These are phyloP conservation scores for Pyrus communis DNA, from an alignment of 306 rosid genomes.

Conservation along the genomic window DNA sequence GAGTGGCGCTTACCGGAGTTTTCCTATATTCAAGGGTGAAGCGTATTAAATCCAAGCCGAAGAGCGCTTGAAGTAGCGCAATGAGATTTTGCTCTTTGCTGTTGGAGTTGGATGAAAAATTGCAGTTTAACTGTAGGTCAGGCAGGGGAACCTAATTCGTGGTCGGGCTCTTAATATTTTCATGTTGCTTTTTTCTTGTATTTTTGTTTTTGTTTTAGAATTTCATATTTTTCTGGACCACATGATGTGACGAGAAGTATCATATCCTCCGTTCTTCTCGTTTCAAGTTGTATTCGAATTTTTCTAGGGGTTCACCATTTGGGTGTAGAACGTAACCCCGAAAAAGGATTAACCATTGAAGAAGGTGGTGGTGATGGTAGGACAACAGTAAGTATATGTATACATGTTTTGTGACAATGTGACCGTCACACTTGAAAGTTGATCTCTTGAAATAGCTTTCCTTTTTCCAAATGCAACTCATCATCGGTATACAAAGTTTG, in stretches of 20 bases:
- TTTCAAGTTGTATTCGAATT: not conserved
- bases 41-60: conserved; percentile 72
- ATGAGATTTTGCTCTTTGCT: conserved; percentile 26
- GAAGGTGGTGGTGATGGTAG: too few relatives aligned
- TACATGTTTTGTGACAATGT: not conserved
- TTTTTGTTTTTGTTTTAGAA: not conserved
- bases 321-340: not conserved
- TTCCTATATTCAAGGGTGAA: conserved; percentile 86
- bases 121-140: conserved; percentile 33
- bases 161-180: not conserved
- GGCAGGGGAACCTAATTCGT: not conserved
- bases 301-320: not conserved
- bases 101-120: conserved; percentile 2
- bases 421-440: too few relatives aligned
- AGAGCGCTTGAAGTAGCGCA: conserved; percentile 43
- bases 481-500: too few relatives aligned
- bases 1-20: conserved; percentile 84
- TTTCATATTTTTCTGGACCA: not conserved
- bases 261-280: not conserved
- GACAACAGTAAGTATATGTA: not conserved
- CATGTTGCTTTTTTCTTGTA: not conserved
- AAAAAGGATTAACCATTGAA: not conserved
- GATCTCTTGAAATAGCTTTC: too few relatives aligned
- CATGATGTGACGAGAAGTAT: not conserved
- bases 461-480: too few relatives aligned